Evolutionary conservation across 306 rosid genomes (phyloP).

Genomic region (Ormosia semicastrata): DNA sequence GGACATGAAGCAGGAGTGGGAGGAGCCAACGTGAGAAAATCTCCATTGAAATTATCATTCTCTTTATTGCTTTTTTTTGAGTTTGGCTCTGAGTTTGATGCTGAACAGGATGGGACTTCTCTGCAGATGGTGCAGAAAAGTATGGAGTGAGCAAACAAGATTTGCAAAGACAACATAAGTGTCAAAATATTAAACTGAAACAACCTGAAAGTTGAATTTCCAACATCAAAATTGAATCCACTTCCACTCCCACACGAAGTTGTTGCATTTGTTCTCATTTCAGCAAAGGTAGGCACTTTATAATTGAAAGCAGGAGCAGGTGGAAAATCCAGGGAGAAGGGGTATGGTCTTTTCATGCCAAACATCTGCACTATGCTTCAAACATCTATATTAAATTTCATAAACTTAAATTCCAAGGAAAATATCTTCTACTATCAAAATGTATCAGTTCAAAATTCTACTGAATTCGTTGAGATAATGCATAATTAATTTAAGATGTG

Average conservation of each 20-base stretch:
- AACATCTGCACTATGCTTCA: slow-evolving; percentile 42
- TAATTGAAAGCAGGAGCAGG: slow-evolving; percentile 39
- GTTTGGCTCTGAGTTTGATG: slow-evolving; percentile 41
- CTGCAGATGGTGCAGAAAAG: slow-evolving; percentile 39
- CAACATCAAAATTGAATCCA: slow-evolving; percentile 32
- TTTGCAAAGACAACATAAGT: neutral
- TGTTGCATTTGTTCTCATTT: slow-evolving; percentile 44
- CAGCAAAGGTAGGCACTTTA: slow-evolving; percentile 38
- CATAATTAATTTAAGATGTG: neutral
- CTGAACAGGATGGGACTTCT: slow-evolving; percentile 46
- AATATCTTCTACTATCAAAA: neutral
- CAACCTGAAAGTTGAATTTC: slow-evolving; percentile 50
- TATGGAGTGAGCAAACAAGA: slow-evolving; percentile 21
- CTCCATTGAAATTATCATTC: slow-evolving; percentile 38
- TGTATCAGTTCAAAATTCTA: neutral
- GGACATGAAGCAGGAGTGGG: slow-evolving; percentile 39
- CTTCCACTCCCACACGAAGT: slow-evolving; percentile 26
- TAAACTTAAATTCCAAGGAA: neutral
- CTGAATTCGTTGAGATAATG: neutral
- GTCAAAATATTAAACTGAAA: slow-evolving; percentile 12
- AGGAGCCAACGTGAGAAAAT: slow-evolving; percentile 62
- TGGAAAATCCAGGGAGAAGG: slow-evolving; percentile 55
- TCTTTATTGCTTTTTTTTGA: slow-evolving; percentile 37
- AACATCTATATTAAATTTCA: neutral
- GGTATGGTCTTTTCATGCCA: slow-evolving; percentile 70